Base-by-base conservation (phyloP, 2,329 filamentous ascomycete genomes). In the Coniella lustricola region DNA sequence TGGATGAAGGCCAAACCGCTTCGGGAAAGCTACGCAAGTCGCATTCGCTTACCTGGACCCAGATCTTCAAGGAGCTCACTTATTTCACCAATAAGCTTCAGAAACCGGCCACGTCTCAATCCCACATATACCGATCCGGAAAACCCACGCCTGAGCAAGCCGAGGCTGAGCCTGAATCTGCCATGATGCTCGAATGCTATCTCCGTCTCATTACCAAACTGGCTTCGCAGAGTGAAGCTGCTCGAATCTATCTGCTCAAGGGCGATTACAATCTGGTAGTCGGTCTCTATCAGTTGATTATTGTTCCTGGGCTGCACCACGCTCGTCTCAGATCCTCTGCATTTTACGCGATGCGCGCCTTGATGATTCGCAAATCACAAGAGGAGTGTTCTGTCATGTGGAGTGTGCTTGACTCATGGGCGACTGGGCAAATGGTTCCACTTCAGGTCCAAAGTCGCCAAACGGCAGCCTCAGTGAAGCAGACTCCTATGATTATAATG, bases 181-280 rank as follows among this genome's bases (percentile, higher is more conserved):
- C 85, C n/a, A 87, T 95, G 67, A 96, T 98, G 88, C 75, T 98
- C 22, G 90, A 96, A 62, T 91, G 89, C 57, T 97, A 97, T 63
- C 74, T 98, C 45, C 82, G 91, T 25, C 76, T 98, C 4, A 86
- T 95, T 58, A 81, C 88, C 3, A 89, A 94, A 64, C 72, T 98
- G 9, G 84, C 85, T 53, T 75, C 77, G 18, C 82, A 91, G 61
- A 95, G 88, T 60, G 73, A 77, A 50, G 71, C 74, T 17, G 85
- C 89, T 1, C 79, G 91, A 43, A 69, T 77, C 31, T 95, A 85
- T 72, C 74, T 97, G 51, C 70, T 94, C 18, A 76, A 65, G 42
- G 54, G 55, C 12, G 59, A 74, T 5, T 84, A 87, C 57, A 82
- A 81, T 55, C 71, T 96, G 35, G 76, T 86, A 7, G 81, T 84